Evolutionary conservation across 768 basidiomycete genomes (phyloP).

Genomic region (Epithele typhae): DNA sequence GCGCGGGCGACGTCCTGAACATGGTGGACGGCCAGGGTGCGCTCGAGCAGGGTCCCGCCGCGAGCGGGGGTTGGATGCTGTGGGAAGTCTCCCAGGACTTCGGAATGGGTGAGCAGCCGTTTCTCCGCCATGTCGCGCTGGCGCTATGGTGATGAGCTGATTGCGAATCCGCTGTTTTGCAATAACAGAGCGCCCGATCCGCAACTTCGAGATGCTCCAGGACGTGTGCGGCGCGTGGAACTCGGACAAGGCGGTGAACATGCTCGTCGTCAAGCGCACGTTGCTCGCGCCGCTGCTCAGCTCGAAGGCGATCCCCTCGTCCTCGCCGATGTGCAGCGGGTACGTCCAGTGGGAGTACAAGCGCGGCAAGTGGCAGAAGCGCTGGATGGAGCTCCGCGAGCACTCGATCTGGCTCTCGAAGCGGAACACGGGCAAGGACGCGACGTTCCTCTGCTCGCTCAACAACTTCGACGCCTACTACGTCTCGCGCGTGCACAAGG

Average conservation of each 20-base stretch:
- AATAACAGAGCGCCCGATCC: conserved; percentile 92
- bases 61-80: conserved; percentile 78
- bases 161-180: not conserved
- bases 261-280: conserved; percentile 75
- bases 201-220: conserved; percentile 79
- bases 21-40: conserved; percentile 63
- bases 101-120: conserved; percentile 81
- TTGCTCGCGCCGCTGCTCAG: conserved; percentile 56
- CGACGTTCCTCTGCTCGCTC: conserved; percentile 74
- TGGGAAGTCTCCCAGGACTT: conserved; percentile 89
- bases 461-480: conserved; percentile 87
- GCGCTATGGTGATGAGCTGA: conserved; percentile 7
- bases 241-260: conserved; percentile 73
- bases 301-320: conserved; percentile 44
- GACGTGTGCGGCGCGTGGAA: conserved; percentile 88
- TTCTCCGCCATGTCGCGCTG: no score
- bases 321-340: conserved; percentile 41
- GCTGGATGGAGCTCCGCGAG: conserved; percentile 84
- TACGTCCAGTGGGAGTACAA: conserved; percentile 90
- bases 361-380: conserved; percentile 93
- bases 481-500: conserved; percentile 70
- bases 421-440: conserved; percentile 85
- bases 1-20: conserved; percentile 67
- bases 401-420: conserved; percentile 86
- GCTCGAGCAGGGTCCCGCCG: conserved; percentile 48